These are phyloP conservation scores for Coemansia pectinata DNA, from an alignment of 192 early-diverging fungal genomes.

Conservation along the genomic window DNA sequence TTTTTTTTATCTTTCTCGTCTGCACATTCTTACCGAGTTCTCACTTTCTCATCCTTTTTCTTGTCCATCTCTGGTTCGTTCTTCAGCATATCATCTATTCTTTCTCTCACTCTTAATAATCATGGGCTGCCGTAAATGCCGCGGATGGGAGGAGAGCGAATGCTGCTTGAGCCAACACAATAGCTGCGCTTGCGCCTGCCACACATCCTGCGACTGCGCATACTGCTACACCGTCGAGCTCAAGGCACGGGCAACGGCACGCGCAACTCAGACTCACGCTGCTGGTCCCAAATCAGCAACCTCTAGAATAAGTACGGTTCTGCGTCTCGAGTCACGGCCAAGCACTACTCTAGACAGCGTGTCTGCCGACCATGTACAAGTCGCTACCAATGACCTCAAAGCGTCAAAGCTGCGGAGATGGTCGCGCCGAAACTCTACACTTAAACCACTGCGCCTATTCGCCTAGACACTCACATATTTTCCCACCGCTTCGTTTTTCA, in stretches of 20 bases:
- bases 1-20: not conserved
- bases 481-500: no score
- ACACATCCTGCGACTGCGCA: constrained; percentile 35
- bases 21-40: not conserved
- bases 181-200: constrained; percentile 27
- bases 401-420: constrained; percentile 6
- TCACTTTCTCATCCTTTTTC: not conserved
- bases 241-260: constrained; percentile 12
- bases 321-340: constrained; percentile 13
- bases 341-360: constrained; percentile 6
- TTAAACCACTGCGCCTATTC: constrained; percentile 15
- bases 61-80: not conserved
- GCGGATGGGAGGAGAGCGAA: constrained; percentile 48
- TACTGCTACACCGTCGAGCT: constrained; percentile 17
- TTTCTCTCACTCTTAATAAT: not conserved
- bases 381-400: not conserved
- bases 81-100: not conserved
- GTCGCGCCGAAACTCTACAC: constrained; percentile 10
- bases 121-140: constrained; percentile 49
- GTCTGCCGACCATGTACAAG: not conserved
- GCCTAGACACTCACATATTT: not conserved
- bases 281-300: not conserved
- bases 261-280: not conserved
- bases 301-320: constrained; percentile 6
- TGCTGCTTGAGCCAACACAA: constrained; percentile 43